phyloP scores from a whole-genome alignment of 2,329 filamentous ascomycete species.

The Karstenula rhodostoma region DNA sequence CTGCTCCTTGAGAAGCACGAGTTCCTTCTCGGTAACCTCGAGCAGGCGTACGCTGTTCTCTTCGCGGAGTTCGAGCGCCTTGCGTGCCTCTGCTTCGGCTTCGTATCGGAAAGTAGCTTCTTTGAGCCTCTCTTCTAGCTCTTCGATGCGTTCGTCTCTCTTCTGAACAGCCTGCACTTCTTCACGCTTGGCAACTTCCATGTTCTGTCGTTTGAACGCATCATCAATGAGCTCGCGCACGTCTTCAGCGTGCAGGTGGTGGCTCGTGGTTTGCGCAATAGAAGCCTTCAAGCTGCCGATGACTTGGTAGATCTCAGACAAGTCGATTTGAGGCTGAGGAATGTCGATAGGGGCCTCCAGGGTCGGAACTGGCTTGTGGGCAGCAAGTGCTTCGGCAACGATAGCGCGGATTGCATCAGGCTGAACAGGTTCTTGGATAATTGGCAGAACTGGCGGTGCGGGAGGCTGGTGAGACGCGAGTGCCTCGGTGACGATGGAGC shows the following conservation, averaged over 20 bases:
- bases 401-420: slow-evolving; percentile 46
- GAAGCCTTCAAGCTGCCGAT: slow-evolving; percentile 59
- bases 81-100: slow-evolving; percentile 53
- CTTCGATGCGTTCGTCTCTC: slow-evolving; percentile 44
- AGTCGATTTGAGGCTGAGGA: slow-evolving; percentile 46
- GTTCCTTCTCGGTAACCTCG: slow-evolving; percentile 60
- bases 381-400: slow-evolving; percentile 44
- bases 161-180: slow-evolving; percentile 42
- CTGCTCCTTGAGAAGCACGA: slow-evolving; percentile 54
- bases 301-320: slow-evolving; percentile 57
- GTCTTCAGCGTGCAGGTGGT: slow-evolving; percentile 56
- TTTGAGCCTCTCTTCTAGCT: slow-evolving; percentile 46
- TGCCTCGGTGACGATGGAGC: slow-evolving; percentile 39
- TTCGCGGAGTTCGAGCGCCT: slow-evolving; percentile 54
- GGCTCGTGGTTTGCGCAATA: slow-evolving; percentile 55
- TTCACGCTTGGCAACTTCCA: slow-evolving; percentile 38
- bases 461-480: slow-evolving; percentile 34
- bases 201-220: slow-evolving; percentile 46
- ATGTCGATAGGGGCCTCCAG: slow-evolving; percentile 45
- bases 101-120: slow-evolving; percentile 46
- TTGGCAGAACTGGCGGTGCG: slow-evolving; percentile 26
- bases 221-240: slow-evolving; percentile 47
- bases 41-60: slow-evolving; percentile 53
- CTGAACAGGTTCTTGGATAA: slow-evolving; percentile 34
- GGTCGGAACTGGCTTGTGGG: slow-evolving; percentile 36